Base-by-base conservation (phyloP, 306 rosid species). In the Betula pendula region DNA sequence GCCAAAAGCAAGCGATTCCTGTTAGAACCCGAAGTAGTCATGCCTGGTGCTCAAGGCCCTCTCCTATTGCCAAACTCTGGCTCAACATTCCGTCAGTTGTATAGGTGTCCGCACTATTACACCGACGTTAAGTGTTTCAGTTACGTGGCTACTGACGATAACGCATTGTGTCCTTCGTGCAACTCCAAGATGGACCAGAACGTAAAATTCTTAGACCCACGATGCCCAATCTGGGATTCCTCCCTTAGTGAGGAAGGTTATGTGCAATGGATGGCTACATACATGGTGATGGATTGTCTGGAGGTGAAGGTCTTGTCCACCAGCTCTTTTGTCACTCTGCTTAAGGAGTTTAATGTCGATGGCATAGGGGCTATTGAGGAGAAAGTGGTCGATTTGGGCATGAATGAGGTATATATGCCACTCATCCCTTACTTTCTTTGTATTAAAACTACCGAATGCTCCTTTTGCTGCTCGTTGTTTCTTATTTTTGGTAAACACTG, bases 231-330 rank as follows among this genome's bases (percentile, higher is more conserved):
- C n/a, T n/a, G n/a, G n/a, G n/a, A n/a, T n/a, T n/a, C 40, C 40
- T 38, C 42, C 11, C n/a, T n/a, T 0, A 5, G 44, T 9, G 42
- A 38, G 42, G 8, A 38, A 38, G 74, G 82, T 2, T 85, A n/a
- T 42, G 82, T 85, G 68, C 73, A 48, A 48, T 86, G 59, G 7
- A 8, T 52, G 10, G 81, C 40, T 1, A 82, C 81, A 0, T 85
- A 82, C 73, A 80, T 86, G 85, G 74, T 86, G 6, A 80, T 70
- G 79, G 87, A 86, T 72, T 65, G 83, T 33, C 49, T 86, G 13
- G 80, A 4, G 6, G 42, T 38, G 42, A 38, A 38, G 42, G 1
- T 7, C 42, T 4, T 5, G 5, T 38, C 42, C 42, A 4, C 42
- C 42, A 5, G 6, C 5, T 5, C 42, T 38, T 0, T 4, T 38